phyloP scores from a whole-genome alignment of 495 filamentous ascomycete species.

The Barbatosphaeria neglecta region DNA sequence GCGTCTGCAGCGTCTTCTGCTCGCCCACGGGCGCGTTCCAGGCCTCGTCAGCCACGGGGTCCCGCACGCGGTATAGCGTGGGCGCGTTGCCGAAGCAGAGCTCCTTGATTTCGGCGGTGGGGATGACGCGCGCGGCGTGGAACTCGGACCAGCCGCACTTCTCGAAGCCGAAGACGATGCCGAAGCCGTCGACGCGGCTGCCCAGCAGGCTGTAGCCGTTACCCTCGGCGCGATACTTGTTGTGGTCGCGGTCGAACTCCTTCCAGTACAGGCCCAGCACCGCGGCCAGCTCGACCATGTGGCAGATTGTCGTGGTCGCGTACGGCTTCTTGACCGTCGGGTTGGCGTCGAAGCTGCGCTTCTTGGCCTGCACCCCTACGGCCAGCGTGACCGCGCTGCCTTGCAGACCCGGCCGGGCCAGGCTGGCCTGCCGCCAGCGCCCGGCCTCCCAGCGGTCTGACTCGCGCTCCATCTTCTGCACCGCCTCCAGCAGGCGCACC shows the following conservation, averaged over 20 bases:
- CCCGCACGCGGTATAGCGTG: conserved; percentile 20
- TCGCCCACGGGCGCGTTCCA: conserved; percentile 10
- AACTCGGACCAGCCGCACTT: conserved; percentile 22
- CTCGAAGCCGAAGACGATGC: conserved; percentile 27
- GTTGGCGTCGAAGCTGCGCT: conserved; percentile 29
- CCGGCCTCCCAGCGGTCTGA: conserved; percentile 19
- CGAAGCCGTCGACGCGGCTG: conserved; percentile 19
- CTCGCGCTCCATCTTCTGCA: conserved; percentile 27
- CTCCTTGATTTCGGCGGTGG: conserved; percentile 24
- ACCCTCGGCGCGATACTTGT: conserved; percentile 29
- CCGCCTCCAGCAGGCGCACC: conserved; percentile 16
- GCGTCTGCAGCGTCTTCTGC: conserved; percentile 10
- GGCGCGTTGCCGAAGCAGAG: conserved; percentile 30
- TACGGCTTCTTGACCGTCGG: conserved; percentile 30
- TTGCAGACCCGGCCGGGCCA: conserved; percentile 1
- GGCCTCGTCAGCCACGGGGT: conserved; percentile 10
- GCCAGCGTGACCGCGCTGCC: conserved; percentile 11
- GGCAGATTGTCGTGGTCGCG: conserved; percentile 28
- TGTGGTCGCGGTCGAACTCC: conserved; percentile 20
- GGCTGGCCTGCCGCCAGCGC: conserved; percentile 6
- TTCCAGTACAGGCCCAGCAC: conserved; percentile 32
- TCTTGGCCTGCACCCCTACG: conserved; percentile 27
- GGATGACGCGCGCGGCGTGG: conserved; percentile 23
- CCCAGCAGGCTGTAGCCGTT: conserved; percentile 31
- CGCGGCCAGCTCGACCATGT: conserved; percentile 28